These are phyloP conservation scores for Populus deltoides DNA, from an alignment of 345 rosid species.

Conservation along the genomic window DNA sequence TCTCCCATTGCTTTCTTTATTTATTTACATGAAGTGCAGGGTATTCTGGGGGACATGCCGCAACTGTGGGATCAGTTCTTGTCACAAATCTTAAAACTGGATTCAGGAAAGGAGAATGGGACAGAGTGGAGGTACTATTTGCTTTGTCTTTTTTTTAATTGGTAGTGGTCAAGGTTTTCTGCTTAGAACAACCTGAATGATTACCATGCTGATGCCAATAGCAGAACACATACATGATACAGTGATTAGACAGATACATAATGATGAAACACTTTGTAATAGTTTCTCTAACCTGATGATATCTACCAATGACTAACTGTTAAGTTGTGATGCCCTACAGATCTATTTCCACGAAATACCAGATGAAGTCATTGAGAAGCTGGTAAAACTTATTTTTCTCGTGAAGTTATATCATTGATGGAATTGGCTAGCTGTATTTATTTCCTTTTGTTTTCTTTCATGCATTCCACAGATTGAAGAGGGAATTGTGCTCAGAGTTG, in stretches of 20 bases:
- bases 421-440: background rate
- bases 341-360: constrained; percentile 82
- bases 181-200: background rate
- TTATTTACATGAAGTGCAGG: constrained; percentile 36
- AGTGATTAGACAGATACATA: background rate
- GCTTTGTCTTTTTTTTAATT: background rate
- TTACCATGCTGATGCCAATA: background rate
- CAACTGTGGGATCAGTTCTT: constrained; percentile 80
- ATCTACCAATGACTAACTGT: too few species aligned
- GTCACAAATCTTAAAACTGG: constrained; percentile 76
- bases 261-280: too few species aligned
- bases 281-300: too few species aligned
- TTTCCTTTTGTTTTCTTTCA: background rate
- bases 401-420: background rate
- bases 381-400: constrained; percentile 44
- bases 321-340: constrained; percentile 42
- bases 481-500: constrained; percentile 66
- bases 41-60: constrained; percentile 67
- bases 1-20: constrained; percentile 8
- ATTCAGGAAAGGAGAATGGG: constrained; percentile 63
- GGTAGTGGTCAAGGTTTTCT: background rate
- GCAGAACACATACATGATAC: background rate
- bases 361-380: constrained; percentile 65
- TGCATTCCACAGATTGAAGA: constrained; percentile 58
- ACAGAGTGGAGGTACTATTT: constrained; percentile 69